Evolutionary conservation across 2,329 filamentous ascomycete genomes (phyloP).

Genomic region (Botrytis galanthina): DNA sequence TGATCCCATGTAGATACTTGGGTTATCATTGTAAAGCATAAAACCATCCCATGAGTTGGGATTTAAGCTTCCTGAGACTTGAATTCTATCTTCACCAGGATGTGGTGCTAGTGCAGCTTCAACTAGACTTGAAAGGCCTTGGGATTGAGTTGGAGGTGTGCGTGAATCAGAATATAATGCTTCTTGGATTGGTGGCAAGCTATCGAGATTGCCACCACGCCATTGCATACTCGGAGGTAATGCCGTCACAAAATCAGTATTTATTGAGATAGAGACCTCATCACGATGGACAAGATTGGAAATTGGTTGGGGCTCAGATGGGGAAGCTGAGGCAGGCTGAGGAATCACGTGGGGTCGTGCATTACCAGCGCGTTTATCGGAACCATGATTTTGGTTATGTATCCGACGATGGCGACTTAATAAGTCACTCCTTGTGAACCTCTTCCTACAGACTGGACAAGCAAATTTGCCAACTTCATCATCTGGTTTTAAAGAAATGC

Average conservation of each 20-base stretch:
- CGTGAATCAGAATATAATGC: slow-evolving; percentile 6
- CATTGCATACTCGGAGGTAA: slow-evolving; percentile 3
- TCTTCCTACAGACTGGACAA: slow-evolving; percentile 34
- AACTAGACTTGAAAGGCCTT: slow-evolving; percentile 35
- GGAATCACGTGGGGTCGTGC: slow-evolving; percentile 25
- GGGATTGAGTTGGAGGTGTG: slow-evolving; percentile 23
- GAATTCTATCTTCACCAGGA: slow-evolving; percentile 23
- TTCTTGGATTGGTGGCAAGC: slow-evolving; percentile 15
- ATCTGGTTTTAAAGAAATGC: slow-evolving; percentile 23
- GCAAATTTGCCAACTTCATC: slow-evolving; percentile 36
- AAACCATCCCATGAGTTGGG: slow-evolving; percentile 34
- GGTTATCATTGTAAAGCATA: slow-evolving; percentile 31
- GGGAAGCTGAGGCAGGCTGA: slow-evolving; percentile 16
- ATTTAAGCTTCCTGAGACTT: slow-evolving; percentile 27
- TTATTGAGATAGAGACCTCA: slow-evolving; percentile 11
- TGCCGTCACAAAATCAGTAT: not conserved
- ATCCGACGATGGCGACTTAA: slow-evolving; percentile 36
- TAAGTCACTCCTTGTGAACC: slow-evolving; percentile 36
- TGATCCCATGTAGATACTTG: slow-evolving; percentile 33
- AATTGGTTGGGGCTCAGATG: slow-evolving; percentile 20
- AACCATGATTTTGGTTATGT: slow-evolving; percentile 23
- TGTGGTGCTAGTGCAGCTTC: slow-evolving; percentile 33
- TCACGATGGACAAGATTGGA: slow-evolving; percentile 21
- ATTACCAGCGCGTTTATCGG: slow-evolving; percentile 20
- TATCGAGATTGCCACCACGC: not conserved